These are phyloP conservation scores for Whalleya microplaca DNA, from an alignment of 2,329 filamentous ascomycete species.

Conservation along the genomic window DNA sequence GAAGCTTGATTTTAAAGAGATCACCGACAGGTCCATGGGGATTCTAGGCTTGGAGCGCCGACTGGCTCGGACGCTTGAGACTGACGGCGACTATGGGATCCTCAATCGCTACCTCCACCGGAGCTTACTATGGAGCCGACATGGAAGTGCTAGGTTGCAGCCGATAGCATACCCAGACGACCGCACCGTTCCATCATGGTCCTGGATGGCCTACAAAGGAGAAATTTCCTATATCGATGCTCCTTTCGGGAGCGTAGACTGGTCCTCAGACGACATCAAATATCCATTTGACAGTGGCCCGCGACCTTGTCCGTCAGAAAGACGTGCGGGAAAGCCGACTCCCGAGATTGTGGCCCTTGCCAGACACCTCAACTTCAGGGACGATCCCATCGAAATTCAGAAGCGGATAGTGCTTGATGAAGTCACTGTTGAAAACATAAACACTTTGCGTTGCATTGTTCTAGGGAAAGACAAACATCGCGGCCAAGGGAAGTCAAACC, in stretches of 20 bases:
- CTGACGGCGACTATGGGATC: constrained; percentile 14
- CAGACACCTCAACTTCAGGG: background rate
- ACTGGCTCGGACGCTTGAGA: constrained; percentile 14
- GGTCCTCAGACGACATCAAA: constrained; percentile 1
- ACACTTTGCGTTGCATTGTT: constrained; percentile 2
- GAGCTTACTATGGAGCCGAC: constrained; percentile 14
- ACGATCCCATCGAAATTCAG: background rate
- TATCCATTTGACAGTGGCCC: background rate
- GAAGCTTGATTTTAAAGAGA: constrained; percentile 12
- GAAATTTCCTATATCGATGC: constrained; percentile 8
- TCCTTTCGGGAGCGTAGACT: constrained; percentile 6
- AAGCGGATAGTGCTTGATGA: constrained; percentile 3
- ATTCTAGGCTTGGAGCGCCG: constrained; percentile 21
- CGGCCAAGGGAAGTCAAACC: background rate
- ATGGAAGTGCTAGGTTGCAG: background rate
- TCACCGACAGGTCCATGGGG: constrained; percentile 18
- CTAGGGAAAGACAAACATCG: constrained; percentile 3
- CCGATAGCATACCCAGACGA: background rate
- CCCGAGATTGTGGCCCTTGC: constrained; percentile 2
- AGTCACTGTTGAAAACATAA: background rate
- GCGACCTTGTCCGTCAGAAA: background rate
- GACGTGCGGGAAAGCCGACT: background rate
- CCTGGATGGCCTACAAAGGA: constrained; percentile 13
- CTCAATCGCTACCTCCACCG: constrained; percentile 10
- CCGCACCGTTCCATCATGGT: constrained; percentile 13